Evolutionary conservation across 371 early-diverging fungal genomes (phyloP), one percentile per base, ranked within the genome.

Genomic region (Mucor mucedo): DNA sequence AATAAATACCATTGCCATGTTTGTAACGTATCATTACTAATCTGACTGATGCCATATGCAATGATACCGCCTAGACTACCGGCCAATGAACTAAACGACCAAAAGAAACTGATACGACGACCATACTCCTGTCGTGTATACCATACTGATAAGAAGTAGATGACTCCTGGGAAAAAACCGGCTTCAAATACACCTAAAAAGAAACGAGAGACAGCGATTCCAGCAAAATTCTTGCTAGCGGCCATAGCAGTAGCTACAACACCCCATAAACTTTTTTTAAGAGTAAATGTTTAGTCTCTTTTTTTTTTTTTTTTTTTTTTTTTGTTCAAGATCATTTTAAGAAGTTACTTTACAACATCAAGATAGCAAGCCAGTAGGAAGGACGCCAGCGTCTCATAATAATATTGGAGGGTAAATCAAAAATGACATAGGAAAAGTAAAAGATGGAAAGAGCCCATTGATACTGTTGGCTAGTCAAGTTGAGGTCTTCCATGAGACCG

Each of bases 51-150:
- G 35, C 77, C 80, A 50, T 72, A 68, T 27, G 69, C 70, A 55
- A 79, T 66, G 8, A 80, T 52, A 9, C 80, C 80, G 40, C 77
- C 77, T 60, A 77, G 73, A 1, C 77, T 77, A 72, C 77, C 72
- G 67, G 72, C 76, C 60, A 69, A 56, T 49, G 84, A 58, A 65
- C 83, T 58, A 66, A 73, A 60, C 32, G 80, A 65, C 78, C 77
- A 68, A 69, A 80, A 77, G 52, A 72, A 75, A 40, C 80, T 72
- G 14, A 76, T 65, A 49, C 80, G 63, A 27, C 70, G 65, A 41
- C 76, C 80, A 39, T 75, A 75, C 58, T 80, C 80, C 50, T 60
- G 54, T 30, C 80, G 62, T 3, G 76, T 80, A 33, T 80, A 80
- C 80, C 80, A 80, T 11, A 72, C 49, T 2, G 77, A 77, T 63